Base-by-base conservation (phyloP, 2,329 filamentous ascomycete species). In the Tolypocladium inflatum region DNA sequence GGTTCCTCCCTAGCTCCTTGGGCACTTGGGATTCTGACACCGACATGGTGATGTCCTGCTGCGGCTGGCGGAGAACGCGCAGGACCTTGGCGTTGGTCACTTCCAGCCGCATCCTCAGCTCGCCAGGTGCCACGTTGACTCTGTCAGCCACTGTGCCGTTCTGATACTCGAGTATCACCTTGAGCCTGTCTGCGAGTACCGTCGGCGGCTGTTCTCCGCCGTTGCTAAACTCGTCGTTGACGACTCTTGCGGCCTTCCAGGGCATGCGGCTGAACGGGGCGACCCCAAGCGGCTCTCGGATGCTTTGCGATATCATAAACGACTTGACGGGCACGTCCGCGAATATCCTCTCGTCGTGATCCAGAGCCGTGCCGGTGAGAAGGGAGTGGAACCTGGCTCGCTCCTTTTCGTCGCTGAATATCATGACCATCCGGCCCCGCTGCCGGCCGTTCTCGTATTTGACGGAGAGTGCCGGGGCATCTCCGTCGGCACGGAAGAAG, bases 141-240 rank as follows among this genome's bases (percentile, higher is more conserved):
- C 91, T 84, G 72, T 97, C 92, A 2, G 89, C 90, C 19, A 95
- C 77, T 48, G 86, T 90, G 54, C 91, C 90, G 63, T 87, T 85
- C 60, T 88, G 83, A 63, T 88, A 90, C 58, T 91, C 86, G 38
- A 90, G 79, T 56, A 95, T 81, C 21, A 95, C 79, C 35, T 91
- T 84, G 61, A 96, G 75, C 64, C 82, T 83, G 66, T 94, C 88
- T 0, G 90, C 90, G 56, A 92, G 79, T 35, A 95, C 85, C 0
- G 88, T 90, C 2, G 83, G 81, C 1, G 84, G 78, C 39, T 79
- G 76, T 39, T 85, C 84, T 48, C 69, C 71, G 55, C 86, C 85
- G 43, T 81, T 75, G 21, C 84, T 80, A 55, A 83, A 81, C 64
- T 88, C 83, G 42, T 86, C 79, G 63, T 94, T 94, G 68, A 95